A percentile compares a stretch with the other conserved stretches of the same genome.
Conservation (phyloP, 1,284 basidiomycete species). For the Gomphus sp. region DNA sequence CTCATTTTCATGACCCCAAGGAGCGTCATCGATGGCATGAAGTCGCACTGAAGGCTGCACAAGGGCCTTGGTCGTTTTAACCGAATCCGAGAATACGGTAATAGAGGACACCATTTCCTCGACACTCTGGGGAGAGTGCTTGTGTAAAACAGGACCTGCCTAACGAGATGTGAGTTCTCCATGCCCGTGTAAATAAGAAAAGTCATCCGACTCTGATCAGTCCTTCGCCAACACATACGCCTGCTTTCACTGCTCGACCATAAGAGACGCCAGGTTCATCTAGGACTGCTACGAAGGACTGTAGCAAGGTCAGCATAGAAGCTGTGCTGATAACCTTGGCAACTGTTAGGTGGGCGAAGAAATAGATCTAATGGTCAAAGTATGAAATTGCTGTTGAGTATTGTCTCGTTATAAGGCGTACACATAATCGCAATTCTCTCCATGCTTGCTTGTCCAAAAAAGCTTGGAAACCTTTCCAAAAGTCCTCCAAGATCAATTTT, state of each 20-base stretch:
- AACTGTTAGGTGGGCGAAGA: constrained; percentile 80
- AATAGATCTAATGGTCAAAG: constrained; percentile 60
- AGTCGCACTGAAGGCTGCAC: constrained; percentile 49
- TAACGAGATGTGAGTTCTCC: constrained; percentile 19
- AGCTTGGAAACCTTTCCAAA: constrained; percentile 79
- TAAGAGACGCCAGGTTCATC: constrained; percentile 89
- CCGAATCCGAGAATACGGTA: constrained; percentile 55
- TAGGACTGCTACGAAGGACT: constrained; percentile 76
- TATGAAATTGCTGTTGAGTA: not conserved
- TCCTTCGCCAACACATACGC: constrained; percentile 81
- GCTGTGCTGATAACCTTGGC: constrained; percentile 65
- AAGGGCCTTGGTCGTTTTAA: constrained; percentile 45
- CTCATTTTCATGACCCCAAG: constrained; percentile 48
- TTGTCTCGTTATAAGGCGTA: constrained; percentile 31
- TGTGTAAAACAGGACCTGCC: constrained; percentile 52
- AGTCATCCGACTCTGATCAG: constrained; percentile 61
- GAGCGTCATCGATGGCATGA: constrained; percentile 28
- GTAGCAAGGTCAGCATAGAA: constrained; percentile 71
- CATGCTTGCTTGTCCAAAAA: constrained; percentile 82
- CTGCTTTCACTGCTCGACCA: constrained; percentile 76
- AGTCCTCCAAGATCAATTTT: constrained; percentile 75
- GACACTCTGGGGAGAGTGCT: constrained; percentile 39
- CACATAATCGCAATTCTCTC: constrained; percentile 80
- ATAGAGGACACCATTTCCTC: constrained; percentile 58
- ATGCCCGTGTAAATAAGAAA: not conserved